Evolutionary conservation across 1,284 basidiomycete genomes (phyloP), one percentile per base, ranked within the genome.

Genomic region (Afroboletus lepidellus): DNA sequence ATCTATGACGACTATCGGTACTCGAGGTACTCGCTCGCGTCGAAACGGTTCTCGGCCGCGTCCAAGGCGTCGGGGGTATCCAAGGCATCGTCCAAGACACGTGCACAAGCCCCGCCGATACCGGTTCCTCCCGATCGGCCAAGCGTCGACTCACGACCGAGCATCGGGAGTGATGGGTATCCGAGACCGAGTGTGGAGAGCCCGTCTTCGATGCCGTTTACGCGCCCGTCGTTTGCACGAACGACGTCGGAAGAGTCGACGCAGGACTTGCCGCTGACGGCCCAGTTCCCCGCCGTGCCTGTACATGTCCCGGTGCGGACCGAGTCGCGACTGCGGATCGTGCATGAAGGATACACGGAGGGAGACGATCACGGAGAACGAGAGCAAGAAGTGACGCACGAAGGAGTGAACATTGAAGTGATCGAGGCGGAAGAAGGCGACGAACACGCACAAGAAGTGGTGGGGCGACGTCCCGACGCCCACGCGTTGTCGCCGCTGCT

Each of bases 1-100:
- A 87, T 89, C 46, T 89, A 88, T 59, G 86, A 89, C 62, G 78
- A 85, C 56, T 89, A 89, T 61, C 78, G 85, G 3, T 89, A 88
- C 60, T 87, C 85, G 8, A 72, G 84, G 8, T 77, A 77, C 51
- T 87, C 85, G 0, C 71, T 81, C 54, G 67, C 73, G 13, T 75
- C 73, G 51, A 69, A 70, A 57, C 72, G 60, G 60, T 34, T 67
- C 66, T 57, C 74, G 58, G 25, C 3, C 6, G 12, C 72, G 3
- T 59, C 69, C 16, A 69, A 65, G 25, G 50, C 48, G 8, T 70
- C 67, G 2, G 57, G 61, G 3, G 37, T 30, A 7, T 65, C 66
- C 46, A 69, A 69, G 29, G 24, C 58, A 21, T 65, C 64, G 16
- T 65, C 66, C 1, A 69, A 51, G 41, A 32, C 52, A 13, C 64